Evolutionary conservation across 108 stramenopile genomes (phyloP), one percentile per base, ranked within the genome.

Genomic region (Pseudonitzschia multistriata): DNA sequence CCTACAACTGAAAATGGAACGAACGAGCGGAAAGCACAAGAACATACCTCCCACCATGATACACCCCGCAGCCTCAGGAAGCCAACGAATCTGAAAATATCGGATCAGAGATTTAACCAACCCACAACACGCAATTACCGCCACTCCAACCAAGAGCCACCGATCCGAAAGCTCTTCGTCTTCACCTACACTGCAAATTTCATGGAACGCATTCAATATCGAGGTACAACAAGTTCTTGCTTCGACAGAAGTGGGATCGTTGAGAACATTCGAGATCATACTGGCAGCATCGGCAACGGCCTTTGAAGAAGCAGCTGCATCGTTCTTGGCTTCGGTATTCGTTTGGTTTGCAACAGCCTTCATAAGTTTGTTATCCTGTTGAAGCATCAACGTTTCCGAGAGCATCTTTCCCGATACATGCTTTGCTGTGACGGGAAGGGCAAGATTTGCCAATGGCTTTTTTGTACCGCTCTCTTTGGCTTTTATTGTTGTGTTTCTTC

Each of bases 81-180:
- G 75, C 83, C 85, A 90, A 30, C 81, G 74, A n/a, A 94, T 81
- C 45, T 87, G 78, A 67, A 91, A 88, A 68, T 90, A 83, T 8
- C 93, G 88, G 70, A 94, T 94, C 33, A 94, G 57, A 35, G 88
- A 89, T 71, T 94, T 94, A 14, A 94, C 80, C 78, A 94, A 84
- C 0, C 93, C 90, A 67, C 93, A 94, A 14, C 88, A 73, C 14
- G 88, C 90, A 74, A 94, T 84, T 10, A 94, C 89, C 39, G 84
- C 85, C 7, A 94, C 90, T 52, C 88, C 75, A 42, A 94, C 83
- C 53, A 94, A 83, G 15, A 94, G 75, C 35, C 84, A 68, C 27
- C 78, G 61, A 63, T 94, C 93, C 25, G 90, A 90, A 39, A 90
- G 66, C 59, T 85, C 87, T 73, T 91, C 90, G 7, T 84, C 89